Base-by-base conservation (phyloP, 345 rosid genomes). In the Salix brachista region DNA sequence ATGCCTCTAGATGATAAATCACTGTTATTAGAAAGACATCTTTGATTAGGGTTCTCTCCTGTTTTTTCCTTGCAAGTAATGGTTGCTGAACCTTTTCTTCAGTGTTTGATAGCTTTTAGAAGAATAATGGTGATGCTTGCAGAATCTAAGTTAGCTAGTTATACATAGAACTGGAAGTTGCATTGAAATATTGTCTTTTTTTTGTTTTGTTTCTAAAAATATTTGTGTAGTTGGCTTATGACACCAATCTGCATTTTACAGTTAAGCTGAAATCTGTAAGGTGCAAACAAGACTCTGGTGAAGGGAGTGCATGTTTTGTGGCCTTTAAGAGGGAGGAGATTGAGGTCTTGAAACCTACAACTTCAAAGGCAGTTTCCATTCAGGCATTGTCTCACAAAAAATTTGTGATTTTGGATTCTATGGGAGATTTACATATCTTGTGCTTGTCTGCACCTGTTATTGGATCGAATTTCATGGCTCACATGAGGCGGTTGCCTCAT, bases 341-440 rank as follows among this genome's bases (percentile, higher is more conserved):
- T 65, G 72, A 78, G 64, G 82, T 72, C 50, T 32, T 42, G 61
- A 83, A 83, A 74, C 78, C 87, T 84, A 69, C 42, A 6, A 78
- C 85, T 32, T 34, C 76, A 71, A 93, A 86, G 85, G 90, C 88
- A 13, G 77, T 86, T 80, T 89, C 89, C 34, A 85, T 91, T 76
- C 89, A 88, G 76, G 88, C 89, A 64, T 65, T 91, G 66, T 90
- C 92, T 64, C 69, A 85, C 34, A 87, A 83, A 65, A 88, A 80
- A 75, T 88, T 90, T 75, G 46, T 93, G 77, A 78, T 91, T 71
- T 86, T 91, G 88, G 90, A 90, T 81, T 85, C 92, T 77, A 30
- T 48, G 14, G 92, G 96, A 81, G 87, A 86, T 79, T 73, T 91
- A 69, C 91, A 86, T 77, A 68, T 90, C 50, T 79, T 93, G 84